A percentile compares a stretch with the other conserved stretches of the same genome.
phyloP scores from a whole-genome alignment of 768 basidiomycete species.

The Suillus lakei region DNA sequence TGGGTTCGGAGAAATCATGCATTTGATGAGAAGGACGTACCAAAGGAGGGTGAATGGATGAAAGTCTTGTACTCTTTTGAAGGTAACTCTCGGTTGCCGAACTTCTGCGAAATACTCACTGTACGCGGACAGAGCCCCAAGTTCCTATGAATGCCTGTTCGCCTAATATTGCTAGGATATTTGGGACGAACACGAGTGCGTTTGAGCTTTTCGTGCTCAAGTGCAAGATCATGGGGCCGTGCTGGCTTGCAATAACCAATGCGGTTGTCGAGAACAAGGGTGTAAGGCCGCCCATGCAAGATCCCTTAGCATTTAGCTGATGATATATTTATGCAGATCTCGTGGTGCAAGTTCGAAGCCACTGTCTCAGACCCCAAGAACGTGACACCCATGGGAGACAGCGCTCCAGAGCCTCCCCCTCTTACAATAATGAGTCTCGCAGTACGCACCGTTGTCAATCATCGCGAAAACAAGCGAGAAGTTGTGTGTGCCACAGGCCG shows the following conservation, averaged over 20 bases:
- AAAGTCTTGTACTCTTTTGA: conserved; percentile 93
- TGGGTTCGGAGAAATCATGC: conserved; percentile 91
- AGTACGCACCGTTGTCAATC: conserved; percentile 90
- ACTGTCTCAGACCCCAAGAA: conserved; percentile 85
- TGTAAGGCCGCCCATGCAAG: conserved; percentile 47
- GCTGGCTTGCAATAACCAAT: conserved; percentile 89
- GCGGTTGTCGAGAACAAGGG: conserved; percentile 78
- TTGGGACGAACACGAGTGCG: conserved; percentile 90
- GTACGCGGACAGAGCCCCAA: conserved; percentile 35
- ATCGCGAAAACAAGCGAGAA: conserved; percentile 93
- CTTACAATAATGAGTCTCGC: conserved; percentile 90
- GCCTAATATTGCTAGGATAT: conserved; percentile 84
- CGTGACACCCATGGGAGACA: conserved; percentile 81
- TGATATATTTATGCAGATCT: conserved; percentile 59
- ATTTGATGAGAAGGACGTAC: conserved; percentile 79
- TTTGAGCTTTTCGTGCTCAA: conserved; percentile 95
- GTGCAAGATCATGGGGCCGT: conserved; percentile 98
- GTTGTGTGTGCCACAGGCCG: conserved; percentile 84
- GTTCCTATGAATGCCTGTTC: conserved; percentile 76
- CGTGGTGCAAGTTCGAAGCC: conserved; percentile 96
- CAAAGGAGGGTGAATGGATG: conserved; percentile 85
- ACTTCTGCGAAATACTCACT: neutral
- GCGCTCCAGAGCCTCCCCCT: conserved; percentile 81
- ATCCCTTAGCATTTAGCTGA: conserved; percentile 6
- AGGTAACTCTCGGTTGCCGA: conserved; percentile 50